These are phyloP conservation scores for Glonium stellatum DNA, from an alignment of 495 filamentous ascomycete genomes.

Conservation along the genomic window DNA sequence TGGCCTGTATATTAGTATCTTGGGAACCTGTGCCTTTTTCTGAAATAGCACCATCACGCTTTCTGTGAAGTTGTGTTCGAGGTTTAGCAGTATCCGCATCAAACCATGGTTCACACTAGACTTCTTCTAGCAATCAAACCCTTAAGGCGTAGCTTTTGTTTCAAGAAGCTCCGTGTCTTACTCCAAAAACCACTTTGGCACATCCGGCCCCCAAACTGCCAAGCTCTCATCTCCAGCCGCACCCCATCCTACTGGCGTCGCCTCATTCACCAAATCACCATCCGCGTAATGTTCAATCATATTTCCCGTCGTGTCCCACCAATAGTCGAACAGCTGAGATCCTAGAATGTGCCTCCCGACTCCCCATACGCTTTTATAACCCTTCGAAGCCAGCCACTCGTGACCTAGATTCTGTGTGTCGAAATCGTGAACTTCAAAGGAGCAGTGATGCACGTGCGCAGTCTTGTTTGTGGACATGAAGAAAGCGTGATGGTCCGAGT, in stretches of 20 bases:
- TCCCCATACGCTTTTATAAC: constrained; percentile 65
- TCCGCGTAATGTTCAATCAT: constrained; percentile 64
- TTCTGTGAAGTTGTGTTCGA: too few relatives aligned
- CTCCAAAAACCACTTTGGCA: constrained; percentile 27
- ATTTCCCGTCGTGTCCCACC: constrained; percentile 54
- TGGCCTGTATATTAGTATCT: too few relatives aligned
- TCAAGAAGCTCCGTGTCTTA: not conserved
- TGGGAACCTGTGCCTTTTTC: too few relatives aligned
- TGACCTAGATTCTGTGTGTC: constrained; percentile 70
- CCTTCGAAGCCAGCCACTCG: constrained; percentile 58
- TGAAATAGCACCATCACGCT: too few relatives aligned
- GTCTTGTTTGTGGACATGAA: constrained; percentile 52
- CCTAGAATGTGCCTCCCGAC: constrained; percentile 63
- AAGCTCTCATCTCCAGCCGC: constrained; percentile 24
- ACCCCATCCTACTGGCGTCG: constrained; percentile 39
- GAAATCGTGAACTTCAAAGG: constrained; percentile 70
- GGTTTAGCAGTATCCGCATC: too few relatives aligned
- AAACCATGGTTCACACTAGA: too few relatives aligned
- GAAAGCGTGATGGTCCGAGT: constrained; percentile 67
- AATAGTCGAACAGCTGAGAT: constrained; percentile 64
- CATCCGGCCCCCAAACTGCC: constrained; percentile 26
- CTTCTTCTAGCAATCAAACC: too few relatives aligned
- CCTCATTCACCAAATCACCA: constrained; percentile 59
- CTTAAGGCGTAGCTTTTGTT: too few relatives aligned
- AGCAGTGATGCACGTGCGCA: constrained; percentile 62